Evolutionary conservation across 257 asterid species (phyloP).

Genomic region (Handroanthus guayacan): DNA sequence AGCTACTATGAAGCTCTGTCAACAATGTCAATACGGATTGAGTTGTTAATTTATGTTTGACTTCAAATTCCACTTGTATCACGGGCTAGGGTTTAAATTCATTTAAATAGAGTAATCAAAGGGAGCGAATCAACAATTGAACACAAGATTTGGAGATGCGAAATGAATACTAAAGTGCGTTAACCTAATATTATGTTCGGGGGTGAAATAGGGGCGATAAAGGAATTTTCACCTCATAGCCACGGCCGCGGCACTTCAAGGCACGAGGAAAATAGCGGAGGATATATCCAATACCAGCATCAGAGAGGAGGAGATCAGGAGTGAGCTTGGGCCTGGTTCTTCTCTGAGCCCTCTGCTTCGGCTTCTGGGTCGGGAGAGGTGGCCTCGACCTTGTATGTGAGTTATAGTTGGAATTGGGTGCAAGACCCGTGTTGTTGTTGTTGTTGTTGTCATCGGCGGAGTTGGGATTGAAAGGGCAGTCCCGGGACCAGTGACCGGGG

Average conservation of each 20-base stretch:
- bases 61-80: no score
- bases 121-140: neutral
- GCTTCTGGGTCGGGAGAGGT: slow-evolving; percentile 50
- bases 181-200: neutral
- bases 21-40: neutral
- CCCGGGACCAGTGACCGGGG: slow-evolving; percentile 98
- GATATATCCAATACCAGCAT: slow-evolving; percentile 77
- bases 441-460: slow-evolving; percentile 30
- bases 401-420: slow-evolving; percentile 29
- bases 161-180: neutral
- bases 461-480: slow-evolving; percentile 70
- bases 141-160: neutral
- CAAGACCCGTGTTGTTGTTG: slow-evolving; percentile 3
- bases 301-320: slow-evolving; percentile 84
- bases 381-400: slow-evolving; percentile 37
- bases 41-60: no score
- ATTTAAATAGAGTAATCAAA: neutral
- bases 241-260: slow-evolving; percentile 84
- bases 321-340: slow-evolving; percentile 80
- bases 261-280: slow-evolving; percentile 89
- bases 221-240: slow-evolving; percentile 74
- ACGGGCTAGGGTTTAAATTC: neutral
- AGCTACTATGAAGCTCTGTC: neutral
- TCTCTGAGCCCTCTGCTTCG: slow-evolving; percentile 56
- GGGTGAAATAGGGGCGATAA: neutral